Evolutionary conservation across 75 land plant species (phyloP).

Genomic region (Selaginella tamariscina): DNA sequence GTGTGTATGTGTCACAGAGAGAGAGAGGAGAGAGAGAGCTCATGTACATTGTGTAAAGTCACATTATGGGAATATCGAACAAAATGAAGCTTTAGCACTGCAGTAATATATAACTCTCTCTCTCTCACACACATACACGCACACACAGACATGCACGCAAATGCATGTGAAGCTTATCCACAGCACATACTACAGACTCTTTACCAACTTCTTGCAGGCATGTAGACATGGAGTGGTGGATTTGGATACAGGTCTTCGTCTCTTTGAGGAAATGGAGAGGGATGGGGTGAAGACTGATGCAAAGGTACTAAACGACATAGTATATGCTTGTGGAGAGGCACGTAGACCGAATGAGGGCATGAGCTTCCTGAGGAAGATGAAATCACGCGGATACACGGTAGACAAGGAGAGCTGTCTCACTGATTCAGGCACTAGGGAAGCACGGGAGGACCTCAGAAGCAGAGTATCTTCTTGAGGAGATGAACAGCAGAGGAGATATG

Average conservation of each 20-base stretch:
- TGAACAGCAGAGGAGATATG: neutral
- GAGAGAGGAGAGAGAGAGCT: no score
- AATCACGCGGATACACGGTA: neutral
- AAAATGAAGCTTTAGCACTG: no score
- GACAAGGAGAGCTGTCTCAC: neutral
- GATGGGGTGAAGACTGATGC: conserved; percentile 50
- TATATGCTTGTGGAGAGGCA: neutral
- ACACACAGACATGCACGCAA: no score
- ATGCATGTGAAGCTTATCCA: no score
- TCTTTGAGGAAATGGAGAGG: conserved; percentile 37
- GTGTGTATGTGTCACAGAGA: no score
- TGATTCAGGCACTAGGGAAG: neutral
- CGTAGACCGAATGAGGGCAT: neutral
- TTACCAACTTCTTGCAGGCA: no score
- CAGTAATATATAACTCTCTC: no score
- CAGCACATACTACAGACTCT: no score
- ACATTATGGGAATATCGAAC: no score
- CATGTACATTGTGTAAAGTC: no score
- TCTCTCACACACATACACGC: no score
- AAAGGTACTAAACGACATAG: neutral
- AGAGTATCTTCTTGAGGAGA: neutral
- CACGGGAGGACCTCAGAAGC: neutral
- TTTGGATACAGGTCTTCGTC: conserved; percentile 21
- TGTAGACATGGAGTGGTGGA: conserved; percentile 39
- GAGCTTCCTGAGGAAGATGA: neutral